Evolutionary conservation across 2,329 filamentous ascomycete genomes (phyloP).

Genomic region (Botrytis hyacinthi): DNA sequence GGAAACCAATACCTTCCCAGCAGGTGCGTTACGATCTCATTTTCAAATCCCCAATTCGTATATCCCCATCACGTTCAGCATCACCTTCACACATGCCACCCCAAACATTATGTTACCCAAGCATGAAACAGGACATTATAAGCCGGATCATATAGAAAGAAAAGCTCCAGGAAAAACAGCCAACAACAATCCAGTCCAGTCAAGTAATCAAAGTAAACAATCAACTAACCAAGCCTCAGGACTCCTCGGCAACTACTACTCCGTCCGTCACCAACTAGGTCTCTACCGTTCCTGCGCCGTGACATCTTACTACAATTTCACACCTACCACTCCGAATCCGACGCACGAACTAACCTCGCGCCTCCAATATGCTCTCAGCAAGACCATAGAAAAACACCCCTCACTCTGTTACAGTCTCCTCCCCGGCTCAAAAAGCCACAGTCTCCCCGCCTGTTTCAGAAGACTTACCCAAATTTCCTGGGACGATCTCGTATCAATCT

Average conservation of each 20-base stretch:
- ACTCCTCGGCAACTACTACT: slow-evolving; percentile 1
- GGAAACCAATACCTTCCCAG: slow-evolving; percentile 8
- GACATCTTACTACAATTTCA: neutral
- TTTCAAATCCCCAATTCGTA: neutral
- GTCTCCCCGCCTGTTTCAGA: neutral
- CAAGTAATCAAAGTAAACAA: neutral
- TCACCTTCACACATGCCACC: neutral
- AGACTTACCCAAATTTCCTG: neutral
- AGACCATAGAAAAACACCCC: neutral
- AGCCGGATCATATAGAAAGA: neutral
- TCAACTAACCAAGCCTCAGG: neutral
- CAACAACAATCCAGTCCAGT: neutral
- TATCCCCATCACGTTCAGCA: neutral
- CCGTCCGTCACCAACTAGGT: neutral
- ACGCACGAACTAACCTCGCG: neutral
- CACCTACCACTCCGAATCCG: neutral
- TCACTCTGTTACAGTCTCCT: neutral
- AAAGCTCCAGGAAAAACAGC: neutral
- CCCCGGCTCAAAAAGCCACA: neutral
- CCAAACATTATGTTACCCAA: neutral
- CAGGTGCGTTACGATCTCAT: neutral
- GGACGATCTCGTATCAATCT: neutral
- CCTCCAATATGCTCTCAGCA: neutral
- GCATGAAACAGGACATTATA: neutral
- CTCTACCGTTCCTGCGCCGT: slow-evolving; percentile 13